Evolutionary conservation across 345 rosid species (phyloP), one percentile per base, ranked within the genome.

Genomic region (Salix viminalis): DNA sequence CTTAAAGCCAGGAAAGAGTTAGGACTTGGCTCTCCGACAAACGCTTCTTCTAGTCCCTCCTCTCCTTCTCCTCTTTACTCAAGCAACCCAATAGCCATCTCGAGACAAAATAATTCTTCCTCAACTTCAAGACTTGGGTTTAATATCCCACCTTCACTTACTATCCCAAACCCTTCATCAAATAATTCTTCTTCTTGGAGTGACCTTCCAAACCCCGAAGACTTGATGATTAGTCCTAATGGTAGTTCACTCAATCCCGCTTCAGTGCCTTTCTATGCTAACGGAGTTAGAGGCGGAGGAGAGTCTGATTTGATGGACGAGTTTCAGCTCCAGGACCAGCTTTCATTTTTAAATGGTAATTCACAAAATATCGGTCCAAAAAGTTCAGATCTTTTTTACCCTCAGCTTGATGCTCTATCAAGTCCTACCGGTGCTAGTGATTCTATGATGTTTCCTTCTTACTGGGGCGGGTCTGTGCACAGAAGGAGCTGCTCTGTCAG

Each of bases 401-500:
- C 86, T 0, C 83, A 81, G 65, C 69, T 79, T 13, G 89, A 87
- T 70, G 44, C 82, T 70, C 76, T 87, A 69, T 58, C 87, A 14
- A 79, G 87, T 41, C 86, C 90, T 34, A 70, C 81, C 44, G 70
- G 65, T 32, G 74, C 66, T 65, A 69, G 65, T 50, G 85, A 83
- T 34, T 74, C 85, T 66, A 79, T 85, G 84, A 84, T 78, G 32
- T 83, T 81, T 52, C 81, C 86, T 36, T 80, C 87, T 0, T 86
- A 86, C 66, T 89, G 92, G 91, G 85, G 85, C 23, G 82, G 82
- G 16, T 76, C 90, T 36, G 79, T 88, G 69, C 96, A 90, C 79
- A 87, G 88, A 30, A 83, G 95, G 83, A 92, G 97, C 75, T 88
- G 90, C 85, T 90, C 94, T 39, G 94, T 89, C 7, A 89, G 82